phyloP scores from a whole-genome alignment of 805 yeast genomes.

The Candida patagonica region DNA sequence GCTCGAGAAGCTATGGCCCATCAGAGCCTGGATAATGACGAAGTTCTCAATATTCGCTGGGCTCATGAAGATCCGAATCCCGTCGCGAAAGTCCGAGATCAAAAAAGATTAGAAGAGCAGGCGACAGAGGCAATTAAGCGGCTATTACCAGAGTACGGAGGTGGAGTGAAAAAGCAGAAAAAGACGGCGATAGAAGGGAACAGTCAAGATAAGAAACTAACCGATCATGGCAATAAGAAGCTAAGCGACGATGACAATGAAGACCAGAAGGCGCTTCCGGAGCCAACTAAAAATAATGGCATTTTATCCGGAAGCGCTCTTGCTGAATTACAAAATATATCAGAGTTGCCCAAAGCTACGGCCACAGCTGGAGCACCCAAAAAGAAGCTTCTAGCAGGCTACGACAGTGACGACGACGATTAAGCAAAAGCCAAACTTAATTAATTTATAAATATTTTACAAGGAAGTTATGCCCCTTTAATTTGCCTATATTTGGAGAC shows the following conservation, averaged over 20 bases:
- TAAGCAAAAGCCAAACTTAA: not conserved
- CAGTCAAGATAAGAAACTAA: conserved; percentile 5
- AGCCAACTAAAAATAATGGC: not conserved
- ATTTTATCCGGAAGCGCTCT: conserved; percentile 5
- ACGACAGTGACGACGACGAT: conserved; percentile 7
- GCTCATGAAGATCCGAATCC: conserved; percentile 86
- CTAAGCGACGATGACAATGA: conserved; percentile 1
- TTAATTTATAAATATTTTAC: not conserved
- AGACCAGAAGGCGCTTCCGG: not conserved
- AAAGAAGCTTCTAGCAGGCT: conserved; percentile 2
- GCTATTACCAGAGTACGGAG: conserved; percentile 33
- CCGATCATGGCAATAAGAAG: conserved; percentile 1
- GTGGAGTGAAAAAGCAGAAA: not conserved
- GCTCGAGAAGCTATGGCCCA: conserved; percentile 92
- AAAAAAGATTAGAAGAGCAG: conserved; percentile 39
- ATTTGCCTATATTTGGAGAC: conserved; percentile 9
- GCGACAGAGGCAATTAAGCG: conserved; percentile 37
- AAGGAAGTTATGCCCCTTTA: not conserved
- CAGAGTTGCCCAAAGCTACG: conserved; percentile 1
- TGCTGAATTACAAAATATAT: conserved; percentile 1
- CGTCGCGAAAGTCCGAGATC: conserved; percentile 41
- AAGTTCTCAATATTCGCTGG: conserved; percentile 70
- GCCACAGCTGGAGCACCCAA: not conserved
- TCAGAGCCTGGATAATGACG: conserved; percentile 62
- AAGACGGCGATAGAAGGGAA: conserved; percentile 2